Evolutionary conservation across 345 rosid species (phyloP).

Genomic region (Draba incana): DNA sequence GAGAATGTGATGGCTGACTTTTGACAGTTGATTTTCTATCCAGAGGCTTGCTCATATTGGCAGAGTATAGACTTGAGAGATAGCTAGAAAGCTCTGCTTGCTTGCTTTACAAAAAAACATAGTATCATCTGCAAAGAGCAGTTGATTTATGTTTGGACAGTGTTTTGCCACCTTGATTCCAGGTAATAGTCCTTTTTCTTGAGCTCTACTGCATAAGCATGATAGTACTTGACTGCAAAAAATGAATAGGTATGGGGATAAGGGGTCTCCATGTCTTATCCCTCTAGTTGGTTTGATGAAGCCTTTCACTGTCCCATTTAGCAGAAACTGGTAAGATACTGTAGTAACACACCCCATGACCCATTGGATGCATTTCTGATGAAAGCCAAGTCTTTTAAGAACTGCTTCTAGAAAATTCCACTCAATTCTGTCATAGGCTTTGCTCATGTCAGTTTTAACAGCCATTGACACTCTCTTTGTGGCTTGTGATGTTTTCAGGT

Average conservation of each 20-base stretch:
- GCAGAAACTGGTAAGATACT: background rate
- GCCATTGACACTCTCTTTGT: no score
- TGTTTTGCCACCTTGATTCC: background rate
- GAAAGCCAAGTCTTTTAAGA: no score
- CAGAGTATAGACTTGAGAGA: background rate
- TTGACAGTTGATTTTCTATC: background rate
- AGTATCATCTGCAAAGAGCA: background rate
- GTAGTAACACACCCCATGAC: no score
- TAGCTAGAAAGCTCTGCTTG: background rate
- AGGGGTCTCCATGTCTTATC: background rate
- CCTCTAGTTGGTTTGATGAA: background rate
- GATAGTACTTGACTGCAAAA: background rate
- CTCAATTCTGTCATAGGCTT: no score
- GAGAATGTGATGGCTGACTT: background rate
- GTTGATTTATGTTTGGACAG: background rate
- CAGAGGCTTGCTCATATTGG: background rate
- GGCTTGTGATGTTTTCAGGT: no score
- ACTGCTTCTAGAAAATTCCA: no score
- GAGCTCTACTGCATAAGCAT: background rate
- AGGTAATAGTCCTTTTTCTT: fast-evolving
- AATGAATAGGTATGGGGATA: background rate
- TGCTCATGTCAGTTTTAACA: no score
- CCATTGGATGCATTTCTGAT: no score
- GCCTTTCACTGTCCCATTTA: background rate
- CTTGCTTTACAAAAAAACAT: background rate